Evolutionary conservation across 345 rosid genomes (phyloP), one percentile per base, ranked within the genome.

Genomic region (Aquilaria malaccensis): DNA sequence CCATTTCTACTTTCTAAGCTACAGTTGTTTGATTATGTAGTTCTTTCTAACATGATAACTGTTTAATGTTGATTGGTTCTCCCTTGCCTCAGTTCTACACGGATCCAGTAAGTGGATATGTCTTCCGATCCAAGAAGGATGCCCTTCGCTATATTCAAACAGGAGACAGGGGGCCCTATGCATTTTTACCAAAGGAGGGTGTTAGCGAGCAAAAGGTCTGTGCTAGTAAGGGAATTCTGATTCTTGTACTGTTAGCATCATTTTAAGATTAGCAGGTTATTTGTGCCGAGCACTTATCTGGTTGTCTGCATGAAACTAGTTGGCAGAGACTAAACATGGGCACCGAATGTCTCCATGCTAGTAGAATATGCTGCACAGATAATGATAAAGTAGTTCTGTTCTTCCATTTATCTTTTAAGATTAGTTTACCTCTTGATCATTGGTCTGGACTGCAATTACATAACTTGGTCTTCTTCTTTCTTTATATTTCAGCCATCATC

Each of bases 71-170:
- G 52, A 70, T 58, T 30, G 9, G 7, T 63, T 50, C 30, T 41
- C 37, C 46, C 50, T 65, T 61, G 54, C 51, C 56, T 64, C 79
- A 80, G 81, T 76, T 33, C 48, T 80, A 74, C 70, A 76, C 45
- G 1, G 81, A 76, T 74, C 79, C 79, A 41, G 71, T 56, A 15
- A 71, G 31, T 51, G 79, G 80, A 60, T 71, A 66, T 61, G 70
- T 76, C 45, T 80, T 80, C 61, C 59, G 70, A 63, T 76, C 81
- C 55, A 74, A 55, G 61, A 71, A 46, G 69, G 72, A 66, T 65
- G 79, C 62, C 33, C 30, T 71, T 11, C 81, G 59, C 63, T 76
- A 71, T 69, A 62, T 80, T 33, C 71, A 74, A 61, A 71, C 67
- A 43, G 79, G 79, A 62, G 67, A 69, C 59, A 71, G 76, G 6